A percentile compares a stretch with the other conserved stretches of the same genome.
phyloP scores from a whole-genome alignment of 805 yeast species.

The Wickerhamomyces rabaulensis region DNA sequence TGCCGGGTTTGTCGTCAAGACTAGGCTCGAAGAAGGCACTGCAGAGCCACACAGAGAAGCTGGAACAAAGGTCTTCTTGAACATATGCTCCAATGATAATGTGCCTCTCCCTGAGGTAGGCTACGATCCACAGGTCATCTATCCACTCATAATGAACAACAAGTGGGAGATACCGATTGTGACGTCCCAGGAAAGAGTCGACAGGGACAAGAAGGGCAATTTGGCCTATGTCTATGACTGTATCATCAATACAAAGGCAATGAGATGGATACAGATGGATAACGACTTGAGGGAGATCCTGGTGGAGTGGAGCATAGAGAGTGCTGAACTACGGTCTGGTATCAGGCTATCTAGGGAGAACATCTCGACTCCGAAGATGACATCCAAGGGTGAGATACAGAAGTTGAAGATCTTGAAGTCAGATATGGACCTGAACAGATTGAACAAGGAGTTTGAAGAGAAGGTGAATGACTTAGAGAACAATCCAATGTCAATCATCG shows the following conservation, averaged over 20 bases:
- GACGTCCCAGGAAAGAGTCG: constrained; percentile 50
- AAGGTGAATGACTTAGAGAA: constrained; percentile 30
- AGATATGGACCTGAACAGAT: constrained; percentile 36
- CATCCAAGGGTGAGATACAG: constrained; percentile 57
- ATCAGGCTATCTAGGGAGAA: constrained; percentile 55
- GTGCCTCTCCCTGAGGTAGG: constrained; percentile 58
- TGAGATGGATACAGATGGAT: constrained; percentile 56
- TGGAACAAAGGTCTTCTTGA: constrained; percentile 69
- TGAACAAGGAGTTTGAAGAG: constrained; percentile 31
- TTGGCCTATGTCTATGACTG: constrained; percentile 72
- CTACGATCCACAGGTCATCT: constrained; percentile 54
- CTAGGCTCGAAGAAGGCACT: constrained; percentile 33
- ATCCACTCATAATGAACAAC: constrained; percentile 58
- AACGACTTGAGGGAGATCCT: constrained; percentile 57
- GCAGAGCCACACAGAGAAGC: constrained; percentile 23
- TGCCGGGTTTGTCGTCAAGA: constrained; percentile 72
- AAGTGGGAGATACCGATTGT: constrained; percentile 86
- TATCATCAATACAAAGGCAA: constrained; percentile 59
- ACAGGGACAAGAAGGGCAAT: constrained; percentile 65
- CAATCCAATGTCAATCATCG: constrained; percentile 39
- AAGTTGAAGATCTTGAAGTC: constrained; percentile 37
- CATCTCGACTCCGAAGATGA: constrained; percentile 64
- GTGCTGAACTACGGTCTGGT: constrained; percentile 55
- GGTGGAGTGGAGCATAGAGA: constrained; percentile 80
- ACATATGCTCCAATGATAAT: constrained; percentile 60